Evolutionary conservation across 768 basidiomycete genomes (phyloP).

Genomic region (Phylloporus scabripes): DNA sequence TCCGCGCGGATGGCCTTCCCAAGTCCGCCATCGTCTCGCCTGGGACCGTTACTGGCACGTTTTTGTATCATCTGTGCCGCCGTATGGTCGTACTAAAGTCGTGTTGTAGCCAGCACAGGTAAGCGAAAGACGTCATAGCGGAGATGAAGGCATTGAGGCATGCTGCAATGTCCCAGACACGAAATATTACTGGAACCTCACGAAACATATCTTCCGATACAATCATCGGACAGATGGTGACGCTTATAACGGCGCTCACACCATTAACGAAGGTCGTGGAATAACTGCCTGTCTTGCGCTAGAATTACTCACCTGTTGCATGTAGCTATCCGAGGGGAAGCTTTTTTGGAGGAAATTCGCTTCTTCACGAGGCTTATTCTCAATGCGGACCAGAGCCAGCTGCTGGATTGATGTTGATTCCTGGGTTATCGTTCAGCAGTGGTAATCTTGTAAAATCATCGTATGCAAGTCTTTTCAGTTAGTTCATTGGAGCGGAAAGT

Average conservation of each 20-base stretch:
- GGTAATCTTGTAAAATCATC: too few relatives aligned
- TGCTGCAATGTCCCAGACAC: slow-evolving; percentile 33
- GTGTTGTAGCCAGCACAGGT: slow-evolving; percentile 21
- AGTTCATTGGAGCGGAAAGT: slow-evolving; percentile 10
- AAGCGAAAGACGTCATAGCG: slow-evolving; percentile 12
- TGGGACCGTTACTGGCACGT: slow-evolving; percentile 22
- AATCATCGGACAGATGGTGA: slow-evolving; percentile 26
- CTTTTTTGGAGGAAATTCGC: slow-evolving; percentile 28
- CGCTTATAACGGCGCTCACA: slow-evolving; percentile 35
- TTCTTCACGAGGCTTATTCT: slow-evolving; percentile 32
- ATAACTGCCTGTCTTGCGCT: background rate
- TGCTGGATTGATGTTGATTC: too few relatives aligned
- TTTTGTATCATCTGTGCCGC: background rate
- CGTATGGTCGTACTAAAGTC: slow-evolving; percentile 2
- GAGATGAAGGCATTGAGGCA: slow-evolving; percentile 19
- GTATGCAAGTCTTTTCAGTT: too few relatives aligned
- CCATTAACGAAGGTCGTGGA: slow-evolving; percentile 24
- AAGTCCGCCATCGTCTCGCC: slow-evolving; percentile 34
- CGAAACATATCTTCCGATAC: slow-evolving; percentile 44
- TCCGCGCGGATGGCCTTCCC: slow-evolving; percentile 21
- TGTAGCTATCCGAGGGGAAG: slow-evolving; percentile 26
- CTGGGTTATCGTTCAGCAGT: too few relatives aligned
- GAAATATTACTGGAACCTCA: slow-evolving; percentile 41
- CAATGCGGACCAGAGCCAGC: slow-evolving; percentile 27
- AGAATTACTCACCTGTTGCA: slow-evolving; percentile 7